A percentile compares a stretch with the other conserved stretches of the same genome.
Conservation (phyloP, 768 basidiomycete genomes). For the Pleurotus eryngii region DNA sequence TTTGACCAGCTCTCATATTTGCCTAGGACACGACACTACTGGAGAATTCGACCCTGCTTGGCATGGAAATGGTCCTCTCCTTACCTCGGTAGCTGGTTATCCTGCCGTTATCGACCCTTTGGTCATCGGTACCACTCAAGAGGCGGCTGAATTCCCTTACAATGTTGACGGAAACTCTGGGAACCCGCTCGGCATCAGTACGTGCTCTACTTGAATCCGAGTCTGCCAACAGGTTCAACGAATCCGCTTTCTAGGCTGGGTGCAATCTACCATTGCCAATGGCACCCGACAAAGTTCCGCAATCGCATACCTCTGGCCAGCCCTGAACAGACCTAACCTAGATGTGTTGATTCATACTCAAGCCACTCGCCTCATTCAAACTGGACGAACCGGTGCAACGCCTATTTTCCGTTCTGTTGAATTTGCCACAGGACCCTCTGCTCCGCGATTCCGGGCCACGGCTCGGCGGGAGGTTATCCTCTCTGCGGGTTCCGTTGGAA, state of each 20-base stretch:
- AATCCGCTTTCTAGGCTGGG: conserved; percentile 18
- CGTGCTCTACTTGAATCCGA: background rate
- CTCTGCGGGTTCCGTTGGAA: conserved; percentile 32
- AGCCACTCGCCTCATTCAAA: conserved; percentile 49
- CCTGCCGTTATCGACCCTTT: conserved; percentile 13
- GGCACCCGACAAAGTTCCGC: conserved; percentile 28
- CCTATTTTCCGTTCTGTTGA: conserved; percentile 43
- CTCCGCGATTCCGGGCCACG: conserved; percentile 19
- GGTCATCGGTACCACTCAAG: conserved; percentile 19
- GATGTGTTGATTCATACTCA: conserved; percentile 36
- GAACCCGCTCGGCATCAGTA: conserved; percentile 23
- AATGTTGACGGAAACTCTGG: conserved; percentile 32
- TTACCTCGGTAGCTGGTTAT: conserved; percentile 19
- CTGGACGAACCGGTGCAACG: conserved; percentile 19
- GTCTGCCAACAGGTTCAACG: no score
- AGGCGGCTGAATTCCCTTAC: conserved; percentile 24
- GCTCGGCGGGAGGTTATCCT: conserved; percentile 34
- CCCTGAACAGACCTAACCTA: conserved; percentile 23
- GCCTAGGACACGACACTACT: conserved; percentile 17
- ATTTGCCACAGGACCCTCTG: conserved; percentile 36
- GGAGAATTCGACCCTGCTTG: conserved; percentile 23
- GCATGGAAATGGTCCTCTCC: conserved; percentile 21
- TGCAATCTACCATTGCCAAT: conserved; percentile 24
- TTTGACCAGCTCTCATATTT: no score
- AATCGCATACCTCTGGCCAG: conserved; percentile 26